phyloP scores from a whole-genome alignment of 2,329 filamentous ascomycete species.

The Aureobasidium melanogenum region DNA sequence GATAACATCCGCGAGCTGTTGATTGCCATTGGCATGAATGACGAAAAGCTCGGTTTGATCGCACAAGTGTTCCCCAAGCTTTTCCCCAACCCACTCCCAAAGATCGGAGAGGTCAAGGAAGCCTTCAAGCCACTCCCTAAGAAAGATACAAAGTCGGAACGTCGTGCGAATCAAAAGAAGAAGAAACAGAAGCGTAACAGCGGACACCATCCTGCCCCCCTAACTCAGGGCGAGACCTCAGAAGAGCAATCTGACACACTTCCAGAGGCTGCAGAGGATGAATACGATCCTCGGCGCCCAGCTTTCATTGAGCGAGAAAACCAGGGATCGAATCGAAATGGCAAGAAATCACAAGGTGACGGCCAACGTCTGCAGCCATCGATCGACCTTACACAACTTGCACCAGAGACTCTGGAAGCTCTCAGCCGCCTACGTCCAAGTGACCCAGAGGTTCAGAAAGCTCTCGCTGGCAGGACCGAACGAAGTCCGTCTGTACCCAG shows the following conservation, averaged over 20 bases:
- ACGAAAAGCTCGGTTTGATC: conserved; percentile 36
- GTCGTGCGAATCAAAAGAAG: conserved; percentile 18
- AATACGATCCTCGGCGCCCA: conserved; percentile 40
- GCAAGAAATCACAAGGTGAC: neutral
- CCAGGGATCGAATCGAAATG: neutral
- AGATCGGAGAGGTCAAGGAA: conserved; percentile 26
- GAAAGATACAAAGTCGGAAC: conserved; percentile 10
- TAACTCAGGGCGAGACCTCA: neutral
- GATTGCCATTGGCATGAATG: conserved; percentile 47
- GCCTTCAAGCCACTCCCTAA: neutral
- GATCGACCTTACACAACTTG: conserved; percentile 6
- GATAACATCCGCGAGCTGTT: conserved; percentile 41
- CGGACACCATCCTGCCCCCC: conserved; percentile 2
- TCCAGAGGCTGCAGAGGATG: conserved; percentile 34
- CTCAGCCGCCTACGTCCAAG: neutral
- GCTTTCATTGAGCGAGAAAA: conserved; percentile 2
- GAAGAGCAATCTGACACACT: conserved; percentile 21
- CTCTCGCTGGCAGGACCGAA: neutral
- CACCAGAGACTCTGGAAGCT: conserved; percentile 7
- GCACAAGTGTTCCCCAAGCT: conserved; percentile 23
- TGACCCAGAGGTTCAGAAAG: neutral
- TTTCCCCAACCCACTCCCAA: conserved; percentile 36
- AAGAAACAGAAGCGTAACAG: conserved; percentile 25
- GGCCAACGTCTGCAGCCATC: conserved; percentile 1
- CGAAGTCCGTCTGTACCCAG: conserved; percentile 1